phyloP scores from a whole-genome alignment of 2,329 filamentous ascomycete genomes.

The Aureobasidium pullulans region DNA sequence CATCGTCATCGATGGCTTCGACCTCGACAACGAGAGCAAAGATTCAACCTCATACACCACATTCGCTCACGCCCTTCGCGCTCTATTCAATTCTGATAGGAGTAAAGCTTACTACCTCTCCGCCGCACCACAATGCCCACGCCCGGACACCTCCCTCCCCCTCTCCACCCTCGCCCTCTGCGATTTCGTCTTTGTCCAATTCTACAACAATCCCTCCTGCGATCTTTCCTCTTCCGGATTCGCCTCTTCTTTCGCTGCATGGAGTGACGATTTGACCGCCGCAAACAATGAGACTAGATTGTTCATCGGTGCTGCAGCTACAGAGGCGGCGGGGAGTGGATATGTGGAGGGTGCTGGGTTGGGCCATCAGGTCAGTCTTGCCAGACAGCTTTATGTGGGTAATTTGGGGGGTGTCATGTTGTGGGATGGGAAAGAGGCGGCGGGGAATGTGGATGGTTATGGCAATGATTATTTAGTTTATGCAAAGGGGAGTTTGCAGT shows the following conservation, averaged over 20 bases:
- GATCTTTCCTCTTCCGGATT: conserved; percentile 25
- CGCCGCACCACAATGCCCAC: conserved; percentile 34
- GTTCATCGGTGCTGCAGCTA: conserved; percentile 29
- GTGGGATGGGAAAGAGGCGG: conserved; percentile 29
- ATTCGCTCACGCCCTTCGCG: conserved; percentile 28
- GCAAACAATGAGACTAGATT: conserved; percentile 25
- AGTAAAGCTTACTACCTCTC: conserved; percentile 31
- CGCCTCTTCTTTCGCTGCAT: conserved; percentile 24
- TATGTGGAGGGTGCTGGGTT: conserved; percentile 26
- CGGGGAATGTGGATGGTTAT: conserved; percentile 22
- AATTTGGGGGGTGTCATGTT: conserved; percentile 37
- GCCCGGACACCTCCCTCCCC: conserved; percentile 31
- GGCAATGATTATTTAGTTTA: conserved; percentile 14
- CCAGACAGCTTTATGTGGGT: conserved; percentile 20
- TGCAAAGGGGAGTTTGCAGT: conserved; percentile 8
- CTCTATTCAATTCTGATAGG: conserved; percentile 22
- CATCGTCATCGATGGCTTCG: conserved; percentile 31
- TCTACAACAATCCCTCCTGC: conserved; percentile 37
- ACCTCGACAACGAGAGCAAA: conserved; percentile 32
- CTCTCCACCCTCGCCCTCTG: conserved; percentile 25
- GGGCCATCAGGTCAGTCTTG: conserved; percentile 23
- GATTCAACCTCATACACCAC: conserved; percentile 22
- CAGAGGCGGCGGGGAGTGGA: conserved; percentile 25
- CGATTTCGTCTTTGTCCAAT: conserved; percentile 37
- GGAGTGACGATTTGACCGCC: conserved; percentile 25